phyloP scores from a whole-genome alignment of 345 rosid species.

The Citrus inodora region DNA sequence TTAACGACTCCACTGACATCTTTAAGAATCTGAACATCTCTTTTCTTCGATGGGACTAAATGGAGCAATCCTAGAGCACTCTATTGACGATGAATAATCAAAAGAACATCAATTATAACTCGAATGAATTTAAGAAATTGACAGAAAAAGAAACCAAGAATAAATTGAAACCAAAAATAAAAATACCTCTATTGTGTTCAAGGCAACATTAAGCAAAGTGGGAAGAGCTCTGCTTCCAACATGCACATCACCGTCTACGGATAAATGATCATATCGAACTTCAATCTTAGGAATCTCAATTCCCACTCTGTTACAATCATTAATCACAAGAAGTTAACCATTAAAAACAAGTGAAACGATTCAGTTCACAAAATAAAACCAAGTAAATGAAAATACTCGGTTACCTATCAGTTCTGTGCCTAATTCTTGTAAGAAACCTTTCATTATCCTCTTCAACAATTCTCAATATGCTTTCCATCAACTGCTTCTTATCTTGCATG shows the following conservation, averaged over 20 bases:
- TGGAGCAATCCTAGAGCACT: conserved; percentile 49
- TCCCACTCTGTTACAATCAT: conserved; percentile 57
- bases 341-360: background rate
- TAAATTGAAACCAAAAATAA: background rate
- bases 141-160: background rate
- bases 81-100: conserved; percentile 25
- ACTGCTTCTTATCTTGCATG: conserved; percentile 54
- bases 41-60: conserved; percentile 73
- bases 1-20: conserved; percentile 60
- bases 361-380: background rate
- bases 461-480: conserved; percentile 62
- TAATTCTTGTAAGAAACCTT: conserved; percentile 52
- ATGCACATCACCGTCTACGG: conserved; percentile 65
- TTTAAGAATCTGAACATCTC: conserved; percentile 56
- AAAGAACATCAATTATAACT: background rate
- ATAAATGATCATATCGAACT: conserved; percentile 65
- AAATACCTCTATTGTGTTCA: conserved; percentile 66
- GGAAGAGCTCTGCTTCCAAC: conserved; percentile 93
- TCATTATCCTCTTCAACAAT: conserved; percentile 83
- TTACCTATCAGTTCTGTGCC: conserved; percentile 74
- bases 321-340: background rate
- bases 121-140: background rate
- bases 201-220: conserved; percentile 57
- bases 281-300: conserved; percentile 78
- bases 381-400: background rate